Evolutionary conservation across 2,329 filamentous ascomycete species (phyloP), one percentile per base, ranked within the genome.

Genomic region (Paraphaeosphaeria minitans): DNA sequence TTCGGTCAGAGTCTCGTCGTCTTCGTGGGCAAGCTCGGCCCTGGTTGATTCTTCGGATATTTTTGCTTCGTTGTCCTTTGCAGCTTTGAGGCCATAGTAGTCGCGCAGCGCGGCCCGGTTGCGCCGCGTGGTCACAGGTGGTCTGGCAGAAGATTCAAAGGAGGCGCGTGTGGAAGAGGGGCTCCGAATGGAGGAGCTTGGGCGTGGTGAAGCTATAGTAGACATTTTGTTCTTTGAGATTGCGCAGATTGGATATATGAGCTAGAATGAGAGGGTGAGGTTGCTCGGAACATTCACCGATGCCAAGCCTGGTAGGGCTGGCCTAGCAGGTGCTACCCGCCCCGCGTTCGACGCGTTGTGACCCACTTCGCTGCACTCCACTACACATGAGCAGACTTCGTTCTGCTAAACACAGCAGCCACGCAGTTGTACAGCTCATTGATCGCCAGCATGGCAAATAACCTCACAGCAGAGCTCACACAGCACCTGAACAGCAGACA

Each of bases 41-140:
- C 59, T 66, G 4, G 72, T 41, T 8, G 72, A 66, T 55, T 72
- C 69, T 43, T 75, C 72, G 39, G 72, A 73, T 35, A 74, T 75
- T 53, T 67, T 71, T 10, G 70, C 52, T 45, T 72, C 67, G 33
- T 63, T 62, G 24, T 67, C 70, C 65, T 73, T 68, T 47, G 69
- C 73, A 3, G 82, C 75, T 65, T 88, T 89, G 51, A 98, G 84
- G 73, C 95, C 95, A 80, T 98, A 98, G 82, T 97, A 98, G 73
- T 97, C 93, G 69, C 95, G 90, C 21, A 98, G 84, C 7, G 94
- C 94, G 56, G 90, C 87, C 64, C 94, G 90, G 79, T 96, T 96
- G 61, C 90, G 84, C 57, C 85, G 83, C 21, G 64, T 67, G 56
- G 53, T 67, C 68, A 80, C 81, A 85, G 79, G 61, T 31, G 63